These are phyloP conservation scores for Buddleja alternifolia DNA, from an alignment of 257 asterid species.

Conservation along the genomic window DNA sequence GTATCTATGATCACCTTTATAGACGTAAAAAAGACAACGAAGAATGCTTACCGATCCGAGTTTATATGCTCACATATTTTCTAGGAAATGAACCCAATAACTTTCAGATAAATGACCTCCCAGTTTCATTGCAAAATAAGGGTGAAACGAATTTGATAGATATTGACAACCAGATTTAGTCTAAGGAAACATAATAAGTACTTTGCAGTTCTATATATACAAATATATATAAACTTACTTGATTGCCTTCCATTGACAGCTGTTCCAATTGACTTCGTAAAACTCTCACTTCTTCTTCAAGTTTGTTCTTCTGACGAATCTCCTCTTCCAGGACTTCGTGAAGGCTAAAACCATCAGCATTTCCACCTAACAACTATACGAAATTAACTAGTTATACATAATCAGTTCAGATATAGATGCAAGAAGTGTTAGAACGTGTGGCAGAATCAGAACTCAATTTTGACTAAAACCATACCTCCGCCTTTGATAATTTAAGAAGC, in stretches of 20 bases:
- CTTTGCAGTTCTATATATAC: conserved; percentile 8
- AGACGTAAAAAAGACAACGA: conserved; percentile 9
- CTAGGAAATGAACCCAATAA: background rate
- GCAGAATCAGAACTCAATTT: conserved; percentile 17
- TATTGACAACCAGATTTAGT: conserved; percentile 23
- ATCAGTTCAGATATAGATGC: conserved; percentile 30
- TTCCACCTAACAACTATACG: conserved; percentile 73
- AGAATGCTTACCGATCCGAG: conserved; percentile 7
- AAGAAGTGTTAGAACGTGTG: conserved; percentile 22
- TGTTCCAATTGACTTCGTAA: conserved; percentile 76
- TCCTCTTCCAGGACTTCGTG: conserved; percentile 83
- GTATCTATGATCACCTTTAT: background rate
- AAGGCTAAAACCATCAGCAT: conserved; percentile 54
- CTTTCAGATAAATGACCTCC: conserved; percentile 6
- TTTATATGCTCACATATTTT: background rate
- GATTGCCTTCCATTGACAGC: conserved; percentile 71
- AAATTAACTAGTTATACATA: conserved; percentile 40
- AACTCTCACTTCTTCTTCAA: conserved; percentile 89
- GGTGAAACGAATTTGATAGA: background rate
- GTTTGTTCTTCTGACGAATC: conserved; percentile 72
- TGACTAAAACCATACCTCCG: conserved; percentile 52
- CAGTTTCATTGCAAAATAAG: background rate
- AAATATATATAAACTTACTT: conserved; percentile 45
- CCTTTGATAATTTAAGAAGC: conserved; percentile 50
- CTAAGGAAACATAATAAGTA: conserved; percentile 13